phyloP scores from a whole-genome alignment of 768 basidiomycete species.

The Russula olivacea region DNA sequence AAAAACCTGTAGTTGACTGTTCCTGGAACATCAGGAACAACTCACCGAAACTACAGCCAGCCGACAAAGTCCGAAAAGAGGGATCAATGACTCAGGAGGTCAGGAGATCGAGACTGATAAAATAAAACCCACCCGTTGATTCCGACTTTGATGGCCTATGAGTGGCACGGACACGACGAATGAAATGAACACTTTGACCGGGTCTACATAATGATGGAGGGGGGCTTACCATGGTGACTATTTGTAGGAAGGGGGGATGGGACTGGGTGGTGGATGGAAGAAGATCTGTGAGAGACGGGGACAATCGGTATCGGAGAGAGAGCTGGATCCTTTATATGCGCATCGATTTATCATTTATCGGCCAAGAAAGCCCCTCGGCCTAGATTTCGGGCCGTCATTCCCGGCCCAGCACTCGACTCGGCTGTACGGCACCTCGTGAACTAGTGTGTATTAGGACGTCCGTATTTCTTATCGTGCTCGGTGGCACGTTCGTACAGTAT shows the following conservation, averaged over 20 bases:
- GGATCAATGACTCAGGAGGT: constrained; percentile 2
- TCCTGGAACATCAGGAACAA: background rate
- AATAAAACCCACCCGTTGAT: constrained; percentile 94
- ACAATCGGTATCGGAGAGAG: constrained; percentile 9
- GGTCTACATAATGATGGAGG: background rate
- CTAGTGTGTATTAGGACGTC: background rate
- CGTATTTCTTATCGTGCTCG: background rate
- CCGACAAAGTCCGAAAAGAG: constrained; percentile 24
- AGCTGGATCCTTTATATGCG: background rate
- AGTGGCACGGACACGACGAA: background rate
- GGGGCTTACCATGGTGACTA: constrained; percentile 1
- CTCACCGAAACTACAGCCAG: constrained; percentile 66
- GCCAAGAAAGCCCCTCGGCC: background rate
- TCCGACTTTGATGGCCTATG: constrained; percentile 80
- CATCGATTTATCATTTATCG: constrained; percentile 16
- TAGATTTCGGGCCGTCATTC: background rate
- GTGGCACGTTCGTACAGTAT: too few relatives aligned
- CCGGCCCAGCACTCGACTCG: background rate
- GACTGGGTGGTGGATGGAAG: background rate
- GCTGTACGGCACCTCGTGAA: too few relatives aligned
- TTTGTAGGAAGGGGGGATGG: background rate
- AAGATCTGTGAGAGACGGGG: constrained; percentile 6
- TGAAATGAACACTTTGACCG: background rate
- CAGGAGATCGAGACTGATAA: constrained; percentile 31
- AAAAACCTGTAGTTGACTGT: background rate